Evolutionary conservation across 1,284 basidiomycete genomes (phyloP).

Genomic region (Ustilago esculenta): DNA sequence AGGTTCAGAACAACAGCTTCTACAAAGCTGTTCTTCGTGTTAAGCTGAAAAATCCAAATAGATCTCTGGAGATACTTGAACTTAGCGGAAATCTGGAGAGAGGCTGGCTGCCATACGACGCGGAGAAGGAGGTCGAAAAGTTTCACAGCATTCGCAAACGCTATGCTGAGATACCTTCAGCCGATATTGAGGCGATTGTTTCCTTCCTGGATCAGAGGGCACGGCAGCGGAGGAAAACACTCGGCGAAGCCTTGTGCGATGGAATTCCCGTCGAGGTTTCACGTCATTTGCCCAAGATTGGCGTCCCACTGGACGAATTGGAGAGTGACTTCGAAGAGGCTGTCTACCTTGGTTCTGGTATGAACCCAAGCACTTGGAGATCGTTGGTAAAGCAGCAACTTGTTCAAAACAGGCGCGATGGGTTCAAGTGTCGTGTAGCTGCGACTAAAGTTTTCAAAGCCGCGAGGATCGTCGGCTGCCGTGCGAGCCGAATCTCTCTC

Average conservation of each 20-base stretch:
- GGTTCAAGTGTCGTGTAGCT: not conserved
- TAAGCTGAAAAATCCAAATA: constrained; percentile 6
- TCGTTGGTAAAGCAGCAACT: not conserved
- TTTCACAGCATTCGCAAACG: constrained; percentile 5
- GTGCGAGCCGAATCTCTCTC: not conserved
- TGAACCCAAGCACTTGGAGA: not conserved
- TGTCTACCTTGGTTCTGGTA: constrained; percentile 7
- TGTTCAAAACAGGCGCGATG: not conserved
- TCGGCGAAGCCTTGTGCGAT: too few species aligned
- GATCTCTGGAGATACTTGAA: not conserved
- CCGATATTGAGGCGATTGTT: constrained; percentile 14
- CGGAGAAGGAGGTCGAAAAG: constrained; percentile 1
- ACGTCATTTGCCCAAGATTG: constrained; percentile 6
- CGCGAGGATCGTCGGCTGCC: constrained; percentile 26
- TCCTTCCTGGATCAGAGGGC: constrained; percentile 12
- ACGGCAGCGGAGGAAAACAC: not conserved
- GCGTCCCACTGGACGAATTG: constrained; percentile 19
- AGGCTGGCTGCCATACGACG: constrained; percentile 9
- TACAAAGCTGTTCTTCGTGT: not conserved
- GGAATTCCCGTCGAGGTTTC: constrained; percentile 14
- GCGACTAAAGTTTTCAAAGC: constrained; percentile 9
- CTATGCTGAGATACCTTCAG: constrained; percentile 7
- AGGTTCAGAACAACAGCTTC: not conserved
- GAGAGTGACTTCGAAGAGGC: constrained; percentile 29
- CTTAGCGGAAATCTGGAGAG: constrained; percentile 9